phyloP scores from a whole-genome alignment of 2,329 filamentous ascomycete genomes.

The Epichloe festucae region DNA sequence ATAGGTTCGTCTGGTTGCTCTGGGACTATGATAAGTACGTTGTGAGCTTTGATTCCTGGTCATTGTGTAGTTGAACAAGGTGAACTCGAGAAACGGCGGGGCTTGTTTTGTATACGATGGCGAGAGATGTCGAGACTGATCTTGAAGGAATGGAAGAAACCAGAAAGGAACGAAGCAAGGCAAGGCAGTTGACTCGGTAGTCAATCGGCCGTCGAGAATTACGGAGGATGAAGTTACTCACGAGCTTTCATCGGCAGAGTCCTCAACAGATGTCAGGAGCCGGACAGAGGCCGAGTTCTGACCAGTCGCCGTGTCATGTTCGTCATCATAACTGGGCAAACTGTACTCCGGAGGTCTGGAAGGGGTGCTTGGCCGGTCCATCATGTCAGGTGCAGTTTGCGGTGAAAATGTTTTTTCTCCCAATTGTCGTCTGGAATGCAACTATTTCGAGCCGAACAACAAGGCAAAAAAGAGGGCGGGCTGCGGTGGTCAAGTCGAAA shows the following conservation, averaged over 20 bases:
- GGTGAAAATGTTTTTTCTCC: neutral
- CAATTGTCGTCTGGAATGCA: slow-evolving; percentile 16
- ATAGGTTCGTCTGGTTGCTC: slow-evolving; percentile 31
- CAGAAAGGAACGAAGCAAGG: neutral
- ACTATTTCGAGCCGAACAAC: neutral
- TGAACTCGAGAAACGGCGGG: slow-evolving; percentile 18
- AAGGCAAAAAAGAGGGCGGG: neutral
- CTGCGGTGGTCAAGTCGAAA: neutral
- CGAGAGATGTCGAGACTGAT: neutral
- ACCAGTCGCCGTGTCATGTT: slow-evolving; percentile 33
- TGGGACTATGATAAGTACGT: slow-evolving; percentile 26
- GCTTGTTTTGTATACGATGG: neutral
- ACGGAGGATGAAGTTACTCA: slow-evolving; percentile 33
- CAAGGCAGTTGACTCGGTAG: neutral
- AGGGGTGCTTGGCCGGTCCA: slow-evolving; percentile 39
- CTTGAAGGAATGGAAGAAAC: neutral
- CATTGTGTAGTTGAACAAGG: slow-evolving; percentile 10
- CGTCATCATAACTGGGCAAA: slow-evolving; percentile 43
- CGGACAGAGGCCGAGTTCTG: slow-evolving; percentile 42
- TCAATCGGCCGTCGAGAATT: no score
- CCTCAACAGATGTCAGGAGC: slow-evolving; percentile 50
- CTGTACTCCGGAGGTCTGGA: slow-evolving; percentile 44
- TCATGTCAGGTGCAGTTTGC: slow-evolving; percentile 12
- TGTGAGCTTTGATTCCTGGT: slow-evolving; percentile 23
- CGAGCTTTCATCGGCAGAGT: slow-evolving; percentile 36